A percentile compares a stretch with the other conserved stretches of the same genome.
Conservation (phyloP, 345 rosid species). For the Hevea brasiliensis region DNA sequence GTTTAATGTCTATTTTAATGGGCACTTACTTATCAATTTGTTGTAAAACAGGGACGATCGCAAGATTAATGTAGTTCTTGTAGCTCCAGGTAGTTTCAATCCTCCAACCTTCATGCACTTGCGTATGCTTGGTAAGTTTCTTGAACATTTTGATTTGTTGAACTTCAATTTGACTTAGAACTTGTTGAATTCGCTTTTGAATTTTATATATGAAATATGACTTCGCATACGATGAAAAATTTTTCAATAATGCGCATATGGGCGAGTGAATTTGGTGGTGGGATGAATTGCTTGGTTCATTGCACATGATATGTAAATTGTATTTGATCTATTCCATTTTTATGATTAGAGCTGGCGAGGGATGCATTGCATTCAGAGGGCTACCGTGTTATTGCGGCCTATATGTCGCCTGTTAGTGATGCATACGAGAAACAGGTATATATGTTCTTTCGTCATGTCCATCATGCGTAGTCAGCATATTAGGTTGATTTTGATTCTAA, state of each 20-base stretch:
- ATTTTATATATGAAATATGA: background rate
- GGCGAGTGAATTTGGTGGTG: background rate
- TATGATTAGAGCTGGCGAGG: slow-evolving; percentile 70
- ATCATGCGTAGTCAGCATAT: background rate
- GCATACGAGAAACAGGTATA: slow-evolving; percentile 75
- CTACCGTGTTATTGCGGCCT: slow-evolving; percentile 76
- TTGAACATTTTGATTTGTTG: slow-evolving; percentile 10
- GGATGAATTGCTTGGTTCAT: background rate
- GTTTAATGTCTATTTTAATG: background rate
- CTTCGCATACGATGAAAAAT: background rate
- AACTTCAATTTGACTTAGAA: no score
- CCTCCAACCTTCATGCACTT: slow-evolving; percentile 97
- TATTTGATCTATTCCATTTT: background rate
- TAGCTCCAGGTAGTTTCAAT: slow-evolving; percentile 89
- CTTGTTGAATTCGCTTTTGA: background rate
- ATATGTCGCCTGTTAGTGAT: slow-evolving; percentile 92
- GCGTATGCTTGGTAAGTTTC: slow-evolving; percentile 77
- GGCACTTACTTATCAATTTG: background rate
- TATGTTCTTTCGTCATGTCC: background rate
- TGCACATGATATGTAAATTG: background rate
- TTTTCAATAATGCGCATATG: background rate
- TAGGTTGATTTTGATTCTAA: background rate
- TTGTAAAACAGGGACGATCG: slow-evolving; percentile 33
- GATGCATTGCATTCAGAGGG: slow-evolving; percentile 66
- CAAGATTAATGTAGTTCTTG: slow-evolving; percentile 57